Base-by-base conservation (phyloP, 2,329 filamentous ascomycete species). In the Drechslerella dactyloides region DNA sequence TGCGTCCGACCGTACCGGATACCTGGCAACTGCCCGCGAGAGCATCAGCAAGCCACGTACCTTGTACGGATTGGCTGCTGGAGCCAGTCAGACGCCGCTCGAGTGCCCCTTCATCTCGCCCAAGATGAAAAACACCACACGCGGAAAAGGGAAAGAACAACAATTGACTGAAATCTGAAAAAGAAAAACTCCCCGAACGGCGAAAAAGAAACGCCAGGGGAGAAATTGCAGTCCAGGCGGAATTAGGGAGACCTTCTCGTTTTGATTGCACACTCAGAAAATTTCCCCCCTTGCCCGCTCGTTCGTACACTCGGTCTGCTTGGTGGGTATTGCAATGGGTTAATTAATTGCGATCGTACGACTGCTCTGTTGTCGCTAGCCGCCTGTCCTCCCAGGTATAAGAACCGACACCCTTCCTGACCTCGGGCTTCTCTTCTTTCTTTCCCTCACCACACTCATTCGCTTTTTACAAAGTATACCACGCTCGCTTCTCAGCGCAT, bases 381-480 rank as follows among this genome's bases (percentile, higher is more conserved):
- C 59, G 66, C 55, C 57, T 24, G 44, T 13, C 51, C 55, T 23
- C n/a, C 51, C 40, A 56, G 60, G 37, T 72, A 72, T 72, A 72
- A 72, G 68, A 72, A 65, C 6, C 56, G 68, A 52, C 60, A 72
- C 48, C 59, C 68, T 72, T 60, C 68, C 66, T 64, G 58, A 70
- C 66, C 59, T 70, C 56, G 30, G 35, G 33, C 21, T 56, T 56
- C 55, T 56, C 50, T 60, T 64, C 44, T 56, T 72, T 65, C 51
- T 61, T 61, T 57, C 51, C 68, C 54, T 53, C 68, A 72, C 68
- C 68, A 72, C 68, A 70, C 68, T 65, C 68, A 61, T 50, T 72
- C 68, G 68, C 68, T 72, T 72, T 63, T 72, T 52, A 72, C 68
- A 72, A 72, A 72, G 68, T 72, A 48, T 48, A 72, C 68, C 68